Percentiles rank a stretch among this genome's conserved stretches.
Conservation (phyloP, 805 yeast species). For the Clavispora asparagi region DNA sequence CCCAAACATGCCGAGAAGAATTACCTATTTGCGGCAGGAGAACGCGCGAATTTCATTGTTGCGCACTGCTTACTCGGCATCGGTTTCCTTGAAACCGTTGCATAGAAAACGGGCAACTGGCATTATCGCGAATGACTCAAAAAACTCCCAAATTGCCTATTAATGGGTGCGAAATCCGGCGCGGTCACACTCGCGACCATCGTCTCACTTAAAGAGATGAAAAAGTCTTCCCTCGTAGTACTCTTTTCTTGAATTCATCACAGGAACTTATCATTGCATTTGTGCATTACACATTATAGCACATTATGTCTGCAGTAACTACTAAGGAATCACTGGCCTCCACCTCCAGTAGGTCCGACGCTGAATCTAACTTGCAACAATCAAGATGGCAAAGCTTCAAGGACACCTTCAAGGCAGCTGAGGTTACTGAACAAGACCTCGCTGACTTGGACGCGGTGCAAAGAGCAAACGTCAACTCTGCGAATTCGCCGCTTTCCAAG, state of each 20-base stretch:
- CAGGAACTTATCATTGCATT: constrained; percentile 2
- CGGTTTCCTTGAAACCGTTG: not conserved
- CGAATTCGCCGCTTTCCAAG: constrained; percentile 16
- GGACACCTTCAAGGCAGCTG: constrained; percentile 34
- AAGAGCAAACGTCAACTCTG: constrained; percentile 22
- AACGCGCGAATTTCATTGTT: not conserved
- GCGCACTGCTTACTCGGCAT: not conserved
- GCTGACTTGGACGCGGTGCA: constrained; percentile 23
- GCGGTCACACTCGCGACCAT: constrained; percentile 8
- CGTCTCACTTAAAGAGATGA: too few relatives aligned
- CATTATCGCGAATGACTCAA: not conserved
- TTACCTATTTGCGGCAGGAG: not conserved
- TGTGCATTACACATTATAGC: constrained; percentile 5
- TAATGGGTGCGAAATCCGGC: not conserved
- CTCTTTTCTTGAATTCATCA: too few relatives aligned
- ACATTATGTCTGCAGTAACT: not conserved
- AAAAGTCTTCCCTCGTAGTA: not conserved
- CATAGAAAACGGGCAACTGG: not conserved
- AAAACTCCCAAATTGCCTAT: not conserved
- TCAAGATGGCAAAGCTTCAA: constrained; percentile 18
- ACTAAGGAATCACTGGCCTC: constrained; percentile 1
- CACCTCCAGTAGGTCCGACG: constrained; percentile 1
- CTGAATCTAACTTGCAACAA: constrained; percentile 5
- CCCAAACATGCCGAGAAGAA: not conserved
- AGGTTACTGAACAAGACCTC: constrained; percentile 15